Base-by-base conservation (phyloP, 2,329 filamentous ascomycete genomes). In the Penicillium nordicum region DNA sequence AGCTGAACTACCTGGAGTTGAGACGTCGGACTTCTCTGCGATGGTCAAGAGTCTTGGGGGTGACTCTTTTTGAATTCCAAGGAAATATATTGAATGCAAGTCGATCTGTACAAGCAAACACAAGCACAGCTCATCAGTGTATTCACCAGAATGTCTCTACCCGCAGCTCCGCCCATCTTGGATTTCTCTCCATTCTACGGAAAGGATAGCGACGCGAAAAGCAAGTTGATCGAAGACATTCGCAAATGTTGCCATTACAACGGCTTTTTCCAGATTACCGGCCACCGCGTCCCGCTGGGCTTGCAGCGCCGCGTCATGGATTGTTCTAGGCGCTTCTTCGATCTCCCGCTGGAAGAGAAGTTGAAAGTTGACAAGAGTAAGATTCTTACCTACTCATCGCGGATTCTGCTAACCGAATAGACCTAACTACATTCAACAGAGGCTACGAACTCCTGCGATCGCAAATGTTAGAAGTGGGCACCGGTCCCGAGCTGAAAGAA, bases 181-280 rank as follows among this genome's bases (percentile, higher is more conserved):
- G 69, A 74, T 45, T 72, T 74, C 48, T 68, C 69, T 27, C 57
- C 66, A 29, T 70, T 72, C 55, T 73, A 73, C 32, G 65, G 64
- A 11, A 41, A 59, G 4, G 66, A 74, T 40, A 53, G 48, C 44
- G 60, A 59, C 9, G 69, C 69, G 8, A 73, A 72, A 55, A 58
- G 62, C 4, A 55, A 66, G 14, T 55, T 73, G 14, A 67, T 73
- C 8, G 51, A 67, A 1, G 54, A 66, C 3, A 55, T 69, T 11
- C 64, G 66, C n/a, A 58, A 65, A 16, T 67, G 62, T 16, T 70
- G 68, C 32, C 63, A 63, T 10, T 66, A 67, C 46, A 68, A 69
- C 43, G 77, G 78, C 21, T 79, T 79, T 64, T 79, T 79, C 63
- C 77, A 79, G 53, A 76, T 79, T 57, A 73, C 70, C 2, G 73